Conservation (phyloP, 805 yeast genomes). For the Wickerhamiella azymoides region DNA sequence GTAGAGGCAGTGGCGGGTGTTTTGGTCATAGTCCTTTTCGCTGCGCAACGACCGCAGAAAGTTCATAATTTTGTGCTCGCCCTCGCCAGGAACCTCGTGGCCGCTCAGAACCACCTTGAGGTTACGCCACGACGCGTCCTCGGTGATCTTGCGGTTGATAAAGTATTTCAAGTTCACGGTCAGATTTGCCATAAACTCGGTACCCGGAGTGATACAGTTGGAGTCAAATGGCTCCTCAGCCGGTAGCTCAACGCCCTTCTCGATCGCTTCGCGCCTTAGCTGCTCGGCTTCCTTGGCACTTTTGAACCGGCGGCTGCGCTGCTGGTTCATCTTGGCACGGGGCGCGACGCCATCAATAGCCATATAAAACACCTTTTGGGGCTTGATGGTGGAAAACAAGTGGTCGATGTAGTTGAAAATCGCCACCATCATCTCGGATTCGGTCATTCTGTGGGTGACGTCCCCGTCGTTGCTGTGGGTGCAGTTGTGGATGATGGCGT, state of each 20-base stretch:
- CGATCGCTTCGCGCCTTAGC: conserved; percentile 56
- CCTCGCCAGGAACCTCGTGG: conserved; percentile 97
- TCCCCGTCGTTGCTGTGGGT: conserved; percentile 73
- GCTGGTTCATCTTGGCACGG: conserved; percentile 96
- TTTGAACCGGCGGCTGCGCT: conserved; percentile 87
- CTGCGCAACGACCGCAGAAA: conserved; percentile 68
- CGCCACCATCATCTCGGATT: conserved; percentile 84
- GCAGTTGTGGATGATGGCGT: conserved; percentile 83
- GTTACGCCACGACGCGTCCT: conserved; percentile 76
- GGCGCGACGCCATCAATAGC: conserved; percentile 99
- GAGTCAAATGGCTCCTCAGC: conserved; percentile 80
- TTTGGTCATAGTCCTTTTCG: conserved; percentile 58
- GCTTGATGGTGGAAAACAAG: conserved; percentile 73
- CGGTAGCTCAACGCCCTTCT: conserved; percentile 60
- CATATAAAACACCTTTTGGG: conserved; percentile 78
- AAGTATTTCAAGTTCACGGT: conserved; percentile 73
- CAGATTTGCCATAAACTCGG: conserved; percentile 86
- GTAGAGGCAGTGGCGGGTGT: conserved; percentile 83
- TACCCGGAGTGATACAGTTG: conserved; percentile 91
- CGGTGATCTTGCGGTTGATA: conserved; percentile 73
- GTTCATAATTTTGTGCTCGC: conserved; percentile 95
- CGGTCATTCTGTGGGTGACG: conserved; percentile 52
- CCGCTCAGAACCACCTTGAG: conserved; percentile 71
- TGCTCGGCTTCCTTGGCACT: conserved; percentile 88
- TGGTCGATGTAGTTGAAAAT: conserved; percentile 92